These are phyloP conservation scores for Pseudogymnoascus sp. DNA, from an alignment of 2,329 filamentous ascomycete genomes.

Conservation along the genomic window DNA sequence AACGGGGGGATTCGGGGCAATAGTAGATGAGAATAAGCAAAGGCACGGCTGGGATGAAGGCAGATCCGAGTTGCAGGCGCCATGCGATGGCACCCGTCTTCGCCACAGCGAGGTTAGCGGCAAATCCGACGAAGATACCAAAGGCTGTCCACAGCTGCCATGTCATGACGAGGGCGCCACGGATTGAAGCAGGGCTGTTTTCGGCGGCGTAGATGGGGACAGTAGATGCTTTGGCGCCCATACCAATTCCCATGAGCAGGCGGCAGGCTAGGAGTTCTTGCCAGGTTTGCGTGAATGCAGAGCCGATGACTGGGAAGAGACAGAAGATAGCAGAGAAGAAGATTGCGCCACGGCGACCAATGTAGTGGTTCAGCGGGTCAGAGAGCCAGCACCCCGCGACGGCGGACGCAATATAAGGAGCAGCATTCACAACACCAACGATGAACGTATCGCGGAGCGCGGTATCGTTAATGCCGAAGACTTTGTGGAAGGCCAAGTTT, in stretches of 20 bases:
- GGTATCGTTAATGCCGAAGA: constrained; percentile 42
- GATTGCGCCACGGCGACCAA: constrained; percentile 62
- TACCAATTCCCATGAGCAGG: constrained; percentile 68
- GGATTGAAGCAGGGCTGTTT: constrained; percentile 61
- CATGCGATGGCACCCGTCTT: constrained; percentile 48
- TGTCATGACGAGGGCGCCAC: constrained; percentile 73
- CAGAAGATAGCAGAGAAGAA: constrained; percentile 70
- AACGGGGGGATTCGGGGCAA: constrained; percentile 59
- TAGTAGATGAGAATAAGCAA: constrained; percentile 55
- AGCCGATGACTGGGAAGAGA: constrained; percentile 63
- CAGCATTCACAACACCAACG: constrained; percentile 61
- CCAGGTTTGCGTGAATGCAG: constrained; percentile 66
- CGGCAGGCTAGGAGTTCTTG: constrained; percentile 63
- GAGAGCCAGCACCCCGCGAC: constrained; percentile 58
- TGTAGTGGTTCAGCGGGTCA: constrained; percentile 55
- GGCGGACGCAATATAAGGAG: constrained; percentile 45
- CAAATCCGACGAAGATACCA: constrained; percentile 56
- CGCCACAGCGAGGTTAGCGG: constrained; percentile 51
- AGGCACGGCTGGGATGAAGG: constrained; percentile 55
- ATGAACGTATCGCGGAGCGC: constrained; percentile 38
- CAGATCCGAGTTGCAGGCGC: constrained; percentile 58
- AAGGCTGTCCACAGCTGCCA: constrained; percentile 69
- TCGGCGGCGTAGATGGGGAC: constrained; percentile 74
- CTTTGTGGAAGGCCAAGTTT: constrained; percentile 35
- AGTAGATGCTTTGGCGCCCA: constrained; percentile 63